Conservation (phyloP, 306 rosid genomes). For the Quercus bicolor region DNA sequence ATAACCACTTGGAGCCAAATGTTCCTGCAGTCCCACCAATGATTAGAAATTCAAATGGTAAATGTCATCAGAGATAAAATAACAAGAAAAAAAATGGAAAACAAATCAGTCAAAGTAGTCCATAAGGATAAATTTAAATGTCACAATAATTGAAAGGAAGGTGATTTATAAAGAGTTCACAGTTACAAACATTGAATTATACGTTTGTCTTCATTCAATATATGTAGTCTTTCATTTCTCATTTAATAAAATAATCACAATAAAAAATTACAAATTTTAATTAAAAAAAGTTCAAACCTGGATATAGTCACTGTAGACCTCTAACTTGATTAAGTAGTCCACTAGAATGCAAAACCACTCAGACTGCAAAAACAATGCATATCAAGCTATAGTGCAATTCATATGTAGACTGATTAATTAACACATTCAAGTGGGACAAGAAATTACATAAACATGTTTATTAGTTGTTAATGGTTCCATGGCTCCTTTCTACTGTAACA, state of each 20-base stretch:
- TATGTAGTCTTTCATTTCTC: not conserved
- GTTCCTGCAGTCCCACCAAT: slow-evolving; percentile 47
- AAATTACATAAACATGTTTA: slow-evolving; percentile 11
- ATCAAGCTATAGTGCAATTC: slow-evolving; percentile 18
- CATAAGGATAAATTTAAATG: slow-evolving; percentile 2
- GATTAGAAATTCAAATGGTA: not conserved
- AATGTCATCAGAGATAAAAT: not conserved
- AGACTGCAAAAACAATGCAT: slow-evolving; percentile 37
- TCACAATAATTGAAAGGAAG: not conserved
- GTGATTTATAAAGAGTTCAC: not conserved
- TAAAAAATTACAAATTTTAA: not conserved
- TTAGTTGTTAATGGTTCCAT: not conserved
- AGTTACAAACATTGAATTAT: not conserved
- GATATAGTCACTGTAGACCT: slow-evolving; percentile 54
- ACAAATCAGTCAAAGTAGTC: not conserved
- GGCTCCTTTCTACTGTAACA: not conserved
- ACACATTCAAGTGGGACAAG: not conserved
- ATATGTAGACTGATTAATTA: not conserved
- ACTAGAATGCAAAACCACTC: slow-evolving; percentile 51
- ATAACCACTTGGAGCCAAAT: slow-evolving; percentile 79
- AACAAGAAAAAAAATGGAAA: not conserved
- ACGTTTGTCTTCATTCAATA: not conserved
- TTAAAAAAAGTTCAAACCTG: slow-evolving; percentile 47
- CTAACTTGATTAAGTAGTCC: slow-evolving; percentile 44
- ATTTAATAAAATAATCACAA: not conserved